Base-by-base conservation (phyloP, 2,329 filamentous ascomycete species). In the Hymenoscyphus salicellus region DNA sequence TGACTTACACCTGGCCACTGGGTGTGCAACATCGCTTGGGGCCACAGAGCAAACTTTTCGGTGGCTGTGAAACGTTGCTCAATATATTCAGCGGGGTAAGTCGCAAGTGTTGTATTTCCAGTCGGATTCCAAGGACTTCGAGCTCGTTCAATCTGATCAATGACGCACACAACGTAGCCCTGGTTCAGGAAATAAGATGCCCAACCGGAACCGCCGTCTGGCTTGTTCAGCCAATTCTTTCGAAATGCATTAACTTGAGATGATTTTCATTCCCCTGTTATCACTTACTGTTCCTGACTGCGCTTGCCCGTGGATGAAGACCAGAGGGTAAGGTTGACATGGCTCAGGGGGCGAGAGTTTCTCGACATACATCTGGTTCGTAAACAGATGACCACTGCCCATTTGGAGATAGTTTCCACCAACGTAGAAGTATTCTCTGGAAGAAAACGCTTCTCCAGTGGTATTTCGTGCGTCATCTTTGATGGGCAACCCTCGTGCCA, bases 351-450 rank as follows among this genome's bases (percentile, higher is more conserved):
- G 80, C 6, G 70, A 68, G 17, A 84, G 75, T 63, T 77, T 77
- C 74, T 85, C 83, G 32, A 84, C 81, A 68, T 85, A 85, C 77
- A 85, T 83, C 75, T 85, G 83, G 61, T 78, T 65, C 7, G 63
- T 16, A 36, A 69, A 69, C 0, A 71, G 6, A 38, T 63, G 55
- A 2, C 67, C 66, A 11, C 32, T 30, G 2, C 43, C 41, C 16
- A 56, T 61, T 14, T 68, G 65, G n/a, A 68, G 38, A 59, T 73
- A 74, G 5, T 65, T 49, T 10, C 72, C 71, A 17, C 73, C 72
- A 38, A 71, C 61, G 55, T 73, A 72, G 63, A 72, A 74, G 52
- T 70, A 72, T 41, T 65, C 49, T 3, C 66, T 61, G 28, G 41
- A 14, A n/a, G 62, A 60, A 46, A 59, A 57, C 2, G 58, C 56